A percentile compares a stretch with the other conserved stretches of the same genome.
Evolutionary conservation across 768 basidiomycete species (phyloP).

Genomic region (Agrocybe pediades): DNA sequence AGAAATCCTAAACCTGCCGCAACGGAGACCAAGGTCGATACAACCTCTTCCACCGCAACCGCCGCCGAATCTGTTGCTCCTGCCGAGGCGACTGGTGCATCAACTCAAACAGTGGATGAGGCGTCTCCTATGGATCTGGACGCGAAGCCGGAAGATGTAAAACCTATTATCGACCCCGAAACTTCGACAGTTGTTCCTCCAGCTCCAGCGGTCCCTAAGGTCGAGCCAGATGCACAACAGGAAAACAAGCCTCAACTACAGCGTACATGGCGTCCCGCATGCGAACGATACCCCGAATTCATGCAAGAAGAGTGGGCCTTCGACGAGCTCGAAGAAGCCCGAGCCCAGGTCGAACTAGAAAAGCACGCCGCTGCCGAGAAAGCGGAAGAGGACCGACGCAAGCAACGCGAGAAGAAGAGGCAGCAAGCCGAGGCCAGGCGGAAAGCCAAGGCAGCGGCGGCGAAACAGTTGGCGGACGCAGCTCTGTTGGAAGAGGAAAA

Average conservation of each 20-base stretch:
- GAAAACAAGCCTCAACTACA: constrained; percentile 16
- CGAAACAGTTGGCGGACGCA: constrained; percentile 26
- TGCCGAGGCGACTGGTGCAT: too few relatives aligned
- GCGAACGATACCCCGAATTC: constrained; percentile 84
- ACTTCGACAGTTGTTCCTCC: background rate
- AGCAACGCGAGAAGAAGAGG: constrained; percentile 49
- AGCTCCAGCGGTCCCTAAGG: background rate
- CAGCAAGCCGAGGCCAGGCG: constrained; percentile 54
- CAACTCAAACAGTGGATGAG: background rate
- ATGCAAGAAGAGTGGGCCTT: constrained; percentile 80
- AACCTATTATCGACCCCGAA: background rate
- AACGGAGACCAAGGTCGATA: background rate
- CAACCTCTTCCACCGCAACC: background rate
- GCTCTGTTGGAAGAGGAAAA: constrained; percentile 18
- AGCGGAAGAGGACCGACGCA: constrained; percentile 50
- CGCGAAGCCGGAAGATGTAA: constrained; percentile 1
- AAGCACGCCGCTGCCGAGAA: constrained; percentile 39
- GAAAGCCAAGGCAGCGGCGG: constrained; percentile 39
- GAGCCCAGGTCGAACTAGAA: constrained; percentile 50
- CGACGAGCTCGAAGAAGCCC: constrained; percentile 77
- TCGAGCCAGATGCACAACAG: background rate
- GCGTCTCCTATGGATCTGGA: background rate
- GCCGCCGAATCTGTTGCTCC: too few relatives aligned
- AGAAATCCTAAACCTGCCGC: constrained; percentile 10
- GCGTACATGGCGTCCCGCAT: constrained; percentile 75